Evolutionary conservation across 1,139 yeast species (phyloP).

Genomic region (Suhomyces panamericanus): DNA sequence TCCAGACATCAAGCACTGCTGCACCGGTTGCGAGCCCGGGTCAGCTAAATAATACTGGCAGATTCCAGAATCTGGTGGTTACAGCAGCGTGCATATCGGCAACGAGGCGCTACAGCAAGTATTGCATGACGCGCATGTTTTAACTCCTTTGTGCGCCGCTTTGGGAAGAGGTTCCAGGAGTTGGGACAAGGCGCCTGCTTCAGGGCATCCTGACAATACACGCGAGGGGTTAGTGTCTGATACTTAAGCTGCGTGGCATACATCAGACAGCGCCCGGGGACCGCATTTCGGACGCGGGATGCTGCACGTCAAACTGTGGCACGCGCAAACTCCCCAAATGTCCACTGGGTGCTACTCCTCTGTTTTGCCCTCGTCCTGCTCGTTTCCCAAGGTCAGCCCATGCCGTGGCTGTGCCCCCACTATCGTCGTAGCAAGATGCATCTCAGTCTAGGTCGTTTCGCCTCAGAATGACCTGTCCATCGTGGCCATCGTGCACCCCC

Average conservation of each 20-base stretch:
- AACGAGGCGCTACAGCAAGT: conserved; percentile 1
- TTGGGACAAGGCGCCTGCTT: too few species aligned
- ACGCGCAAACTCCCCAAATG: too few species aligned
- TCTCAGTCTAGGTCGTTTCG: not conserved
- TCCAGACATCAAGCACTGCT: not conserved
- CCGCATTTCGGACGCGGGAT: too few species aligned
- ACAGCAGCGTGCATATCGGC: conserved; percentile 1
- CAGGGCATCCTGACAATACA: too few species aligned
- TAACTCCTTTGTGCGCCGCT: not conserved
- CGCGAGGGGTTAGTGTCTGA: too few species aligned
- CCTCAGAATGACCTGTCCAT: not conserved
- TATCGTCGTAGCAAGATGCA: not conserved
- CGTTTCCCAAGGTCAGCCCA: too few species aligned
- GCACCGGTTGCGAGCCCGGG: not conserved
- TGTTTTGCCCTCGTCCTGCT: too few species aligned
- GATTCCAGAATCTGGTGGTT: conserved; percentile 11
- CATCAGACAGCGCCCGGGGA: too few species aligned
- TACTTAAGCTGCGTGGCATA: too few species aligned
- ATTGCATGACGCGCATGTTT: conserved; percentile 4
- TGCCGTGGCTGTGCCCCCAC: not conserved
- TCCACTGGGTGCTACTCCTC: too few species aligned
- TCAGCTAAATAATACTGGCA: conserved; percentile 1
- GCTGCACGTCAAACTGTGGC: too few species aligned
- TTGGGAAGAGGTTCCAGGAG: not conserved
- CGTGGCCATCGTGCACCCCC: not conserved